These are phyloP conservation scores for Fusarium tanahbumbuense DNA, from an alignment of 2,329 filamentous ascomycete genomes.

Conservation along the genomic window DNA sequence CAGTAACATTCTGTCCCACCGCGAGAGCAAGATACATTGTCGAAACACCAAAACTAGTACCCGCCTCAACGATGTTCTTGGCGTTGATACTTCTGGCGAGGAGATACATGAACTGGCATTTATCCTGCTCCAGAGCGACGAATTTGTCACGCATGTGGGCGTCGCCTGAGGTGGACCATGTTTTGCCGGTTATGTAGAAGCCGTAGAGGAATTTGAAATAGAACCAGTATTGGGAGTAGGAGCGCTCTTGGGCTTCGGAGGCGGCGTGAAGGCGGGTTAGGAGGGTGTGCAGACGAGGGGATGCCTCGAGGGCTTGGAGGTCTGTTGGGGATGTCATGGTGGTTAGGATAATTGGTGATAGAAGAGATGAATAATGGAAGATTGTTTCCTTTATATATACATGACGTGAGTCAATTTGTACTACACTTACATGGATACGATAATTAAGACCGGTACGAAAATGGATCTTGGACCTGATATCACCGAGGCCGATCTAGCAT, in stretches of 20 bases:
- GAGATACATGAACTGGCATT: slow-evolving; percentile 67
- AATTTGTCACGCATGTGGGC: slow-evolving; percentile 66
- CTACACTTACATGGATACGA: background rate
- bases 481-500: slow-evolving; percentile 29
- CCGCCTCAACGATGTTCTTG: slow-evolving; percentile 68
- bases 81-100: slow-evolving; percentile 62
- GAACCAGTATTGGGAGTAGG: slow-evolving; percentile 44
- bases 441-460: background rate
- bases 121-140: slow-evolving; percentile 69
- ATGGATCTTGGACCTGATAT: slow-evolving; percentile 20
- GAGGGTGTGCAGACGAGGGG: slow-evolving; percentile 43
- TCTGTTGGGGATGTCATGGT: slow-evolving; percentile 38
- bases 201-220: slow-evolving; percentile 40
- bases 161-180: slow-evolving; percentile 46
- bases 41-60: slow-evolving; percentile 71
- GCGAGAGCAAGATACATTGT: slow-evolving; percentile 73
- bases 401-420: background rate
- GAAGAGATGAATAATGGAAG: background rate
- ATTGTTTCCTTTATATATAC: slow-evolving; percentile 8
- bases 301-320: slow-evolving; percentile 41
- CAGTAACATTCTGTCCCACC: slow-evolving; percentile 59
- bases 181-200: slow-evolving; percentile 43
- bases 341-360: background rate
- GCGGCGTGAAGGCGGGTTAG: slow-evolving; percentile 45
- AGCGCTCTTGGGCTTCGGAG: slow-evolving; percentile 44